Conservation (phyloP, 441 rosid genomes). For the Adansonia madagascariensis region DNA sequence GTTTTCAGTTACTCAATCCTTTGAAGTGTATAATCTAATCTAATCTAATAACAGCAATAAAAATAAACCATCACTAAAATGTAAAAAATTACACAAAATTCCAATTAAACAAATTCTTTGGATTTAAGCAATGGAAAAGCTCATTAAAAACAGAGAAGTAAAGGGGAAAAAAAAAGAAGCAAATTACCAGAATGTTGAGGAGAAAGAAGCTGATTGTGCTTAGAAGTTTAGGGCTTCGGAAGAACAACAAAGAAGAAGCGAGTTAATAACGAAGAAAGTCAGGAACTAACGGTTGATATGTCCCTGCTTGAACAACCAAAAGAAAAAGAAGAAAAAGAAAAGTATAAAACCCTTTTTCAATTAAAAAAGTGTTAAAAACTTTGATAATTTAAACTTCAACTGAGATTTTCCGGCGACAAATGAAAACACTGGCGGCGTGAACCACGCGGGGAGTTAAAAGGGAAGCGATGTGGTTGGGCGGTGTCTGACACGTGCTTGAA, state of each 20-base stretch:
- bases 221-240: constrained; percentile 3
- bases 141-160: not conserved
- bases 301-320: not conserved
- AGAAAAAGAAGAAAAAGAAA: not conserved
- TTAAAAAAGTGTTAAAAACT: not conserved
- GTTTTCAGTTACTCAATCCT: not conserved
- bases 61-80: not conserved
- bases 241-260: not conserved
- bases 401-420: not conserved
- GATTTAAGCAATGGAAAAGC: not conserved
- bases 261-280: not conserved
- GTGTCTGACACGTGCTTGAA: constrained; percentile 15
- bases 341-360: not conserved
- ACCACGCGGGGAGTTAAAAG: not conserved
- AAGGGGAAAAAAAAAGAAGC: not conserved
- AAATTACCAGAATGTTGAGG: constrained; percentile 22
- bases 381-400: not conserved
- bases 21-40: not conserved
- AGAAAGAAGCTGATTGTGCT: constrained; percentile 4
- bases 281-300: constrained; percentile 26
- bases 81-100: not conserved
- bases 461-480: constrained; percentile 13
- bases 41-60: not conserved
- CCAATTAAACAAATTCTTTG: not conserved
- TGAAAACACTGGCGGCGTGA: not conserved